A percentile compares a stretch with the other conserved stretches of the same genome.
phyloP scores from a whole-genome alignment of 2,329 filamentous ascomycete species.

The Phaeoacremonium minimum region DNA sequence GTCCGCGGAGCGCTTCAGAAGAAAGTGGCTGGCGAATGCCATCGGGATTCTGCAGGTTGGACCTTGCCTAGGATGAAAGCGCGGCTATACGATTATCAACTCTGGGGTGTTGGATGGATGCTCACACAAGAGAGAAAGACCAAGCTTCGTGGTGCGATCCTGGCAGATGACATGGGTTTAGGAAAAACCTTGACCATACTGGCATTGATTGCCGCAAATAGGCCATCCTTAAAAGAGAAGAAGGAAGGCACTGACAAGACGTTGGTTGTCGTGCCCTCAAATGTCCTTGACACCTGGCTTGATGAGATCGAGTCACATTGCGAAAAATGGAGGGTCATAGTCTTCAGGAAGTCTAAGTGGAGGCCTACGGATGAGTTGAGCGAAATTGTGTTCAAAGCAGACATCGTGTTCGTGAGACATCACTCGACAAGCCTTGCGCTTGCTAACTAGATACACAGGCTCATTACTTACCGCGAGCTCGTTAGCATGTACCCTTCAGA shows the following conservation, averaged over 20 bases:
- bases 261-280: conserved; percentile 28
- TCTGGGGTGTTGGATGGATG: conserved; percentile 12
- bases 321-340: neutral
- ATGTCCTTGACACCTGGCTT: conserved; percentile 32
- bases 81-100: conserved; percentile 9
- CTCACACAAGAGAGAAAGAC: conserved; percentile 12
- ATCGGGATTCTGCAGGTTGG: conserved; percentile 6
- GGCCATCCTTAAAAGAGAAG: conserved; percentile 16
- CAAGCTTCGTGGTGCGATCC: conserved; percentile 37
- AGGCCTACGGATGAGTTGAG: no score
- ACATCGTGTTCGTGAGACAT: no score
- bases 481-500: neutral
- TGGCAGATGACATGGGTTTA: conserved; percentile 59
- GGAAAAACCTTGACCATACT: conserved; percentile 58
- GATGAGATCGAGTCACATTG: conserved; percentile 26
- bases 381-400: no score
- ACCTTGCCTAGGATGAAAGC: conserved; percentile 5
- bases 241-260: conserved; percentile 28
- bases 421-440: no score
- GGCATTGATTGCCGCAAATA: conserved; percentile 45
- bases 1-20: no score
- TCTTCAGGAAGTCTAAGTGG: no score
- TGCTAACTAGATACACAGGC: no score
- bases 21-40: no score
- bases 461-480: conserved; percentile 10